Base-by-base conservation (phyloP, 1,284 basidiomycete genomes). In the Malassezia sp. region DNA sequence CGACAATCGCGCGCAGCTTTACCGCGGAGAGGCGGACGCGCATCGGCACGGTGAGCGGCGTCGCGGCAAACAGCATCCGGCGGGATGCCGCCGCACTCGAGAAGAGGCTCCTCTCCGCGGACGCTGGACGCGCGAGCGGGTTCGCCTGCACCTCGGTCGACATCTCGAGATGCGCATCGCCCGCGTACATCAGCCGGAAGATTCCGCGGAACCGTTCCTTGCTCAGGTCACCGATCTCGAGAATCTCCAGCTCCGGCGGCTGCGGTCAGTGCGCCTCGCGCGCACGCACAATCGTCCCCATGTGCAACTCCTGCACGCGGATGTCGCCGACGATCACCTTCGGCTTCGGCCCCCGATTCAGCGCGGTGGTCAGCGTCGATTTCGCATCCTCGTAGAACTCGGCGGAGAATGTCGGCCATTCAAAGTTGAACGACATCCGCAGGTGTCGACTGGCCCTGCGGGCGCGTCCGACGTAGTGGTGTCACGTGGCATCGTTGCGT, bases 251-350 rank as follows among this genome's bases (percentile, higher is more conserved):
- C 56, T 96, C 91, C 33, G 93, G 93, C 17, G 93, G 91, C 87
- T 89, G 58, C 17, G 30, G 26, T n/a, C n/a, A n/a, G 23, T 10
- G 29, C n/a, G 26, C 23, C 34, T 2, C 12, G 8, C 29, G 1
- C 38, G 9, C 18, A 74, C 79, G 54, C 53, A 87, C 89, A 75
- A 95, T 84, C 1, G 85, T 89, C 32, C 93, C 93, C 91, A 99
- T 97, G 73, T 90, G 83, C 23, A 99, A 75, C 71, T 96, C 91
- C 47, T 95, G 85, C 24, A 99, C 93, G 69, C 93, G 84, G 58
- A 99, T 97, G 71, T 80, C 82, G 72, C 93, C 93, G 49, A 89
- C 90, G 63, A 97, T 97, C 63, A 97, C 84, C 24, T 89, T 88
- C 1, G 93, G 93, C 70, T 95, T 96, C 3, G 61, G 58, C 2